Conservation (phyloP, 768 basidiomycete species). For the Termitomyces sp. region DNA sequence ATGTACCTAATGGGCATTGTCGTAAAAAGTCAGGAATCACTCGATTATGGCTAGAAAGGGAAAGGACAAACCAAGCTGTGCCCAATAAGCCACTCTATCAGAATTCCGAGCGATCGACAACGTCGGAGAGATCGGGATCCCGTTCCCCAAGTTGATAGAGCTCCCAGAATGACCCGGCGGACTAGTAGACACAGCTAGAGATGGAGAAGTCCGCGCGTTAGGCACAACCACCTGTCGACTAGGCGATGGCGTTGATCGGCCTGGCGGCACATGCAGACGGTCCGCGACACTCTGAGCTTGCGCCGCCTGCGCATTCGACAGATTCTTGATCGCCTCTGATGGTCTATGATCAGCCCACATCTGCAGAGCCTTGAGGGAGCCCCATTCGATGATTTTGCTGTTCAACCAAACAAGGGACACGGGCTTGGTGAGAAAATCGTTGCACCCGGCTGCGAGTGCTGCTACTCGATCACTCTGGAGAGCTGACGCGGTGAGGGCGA, state of each 20-base stretch:
- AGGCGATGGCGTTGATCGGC: slow-evolving; percentile 26
- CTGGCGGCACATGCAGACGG: slow-evolving; percentile 38
- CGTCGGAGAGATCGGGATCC: neutral
- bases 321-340: slow-evolving; percentile 34
- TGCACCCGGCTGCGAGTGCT: slow-evolving; percentile 97
- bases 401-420: slow-evolving; percentile 94
- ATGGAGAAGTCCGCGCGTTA: slow-evolving; percentile 3
- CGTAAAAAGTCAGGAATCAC: neutral
- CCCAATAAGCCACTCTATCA: slow-evolving; percentile 3
- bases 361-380: slow-evolving; percentile 90
- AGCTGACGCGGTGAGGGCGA: slow-evolving; percentile 96
- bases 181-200: neutral
- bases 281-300: slow-evolving; percentile 42
- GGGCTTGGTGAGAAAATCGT: slow-evolving; percentile 97
- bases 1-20: neutral
- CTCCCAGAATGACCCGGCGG: neutral
- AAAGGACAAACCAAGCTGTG: neutral
- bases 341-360: slow-evolving; percentile 87
- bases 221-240: slow-evolving; percentile 11
- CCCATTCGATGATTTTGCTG: slow-evolving; percentile 99
- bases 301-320: slow-evolving; percentile 34
- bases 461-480: slow-evolving; percentile 93
- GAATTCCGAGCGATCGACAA: neutral
- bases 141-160: neutral
- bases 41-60: neutral